Evolutionary conservation across 129 eudicot genomes (phyloP), one percentile per base, ranked within the genome.

Genomic region (Tagetes erecta): DNA sequence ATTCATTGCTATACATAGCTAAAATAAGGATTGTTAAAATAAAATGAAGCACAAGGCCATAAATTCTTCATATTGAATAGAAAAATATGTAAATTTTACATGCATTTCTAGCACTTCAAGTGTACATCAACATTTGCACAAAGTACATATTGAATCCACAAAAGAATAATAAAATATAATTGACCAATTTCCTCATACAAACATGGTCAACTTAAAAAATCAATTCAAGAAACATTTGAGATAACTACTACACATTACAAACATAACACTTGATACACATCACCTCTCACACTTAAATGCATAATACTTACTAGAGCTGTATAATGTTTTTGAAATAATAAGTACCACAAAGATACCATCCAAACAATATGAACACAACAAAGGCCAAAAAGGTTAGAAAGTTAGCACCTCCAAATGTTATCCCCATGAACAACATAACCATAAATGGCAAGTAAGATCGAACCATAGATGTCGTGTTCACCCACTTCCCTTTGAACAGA

Each of bases 401-500:
- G n/a, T 78, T 79, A 31, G 73, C 80, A 76, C 94, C 97, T 75
- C 97, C 97, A 58, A 89, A 76, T 41, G 72, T 78, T 5, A 92
- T 70, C 13, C 96, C 93, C 66, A 85, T 38, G 44, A 76, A 82
- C 67, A 80, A 78, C 45, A 84, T 89, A 4, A 92, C 34, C 55
- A 82, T 51, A 63, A 87, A 89, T 3, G 97, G 92, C 67, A 89
- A 34, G 66, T 82, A 83, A 36, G 97, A 85, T 41, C 74, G 74
- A 35, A 82, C 66, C 76, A 87, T 67, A 7, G 97, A 74, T 60
- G 79, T 75, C 79, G 78, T 85, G 74, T 79, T 76, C 31, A 92
- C 96, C 90, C 92, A 89, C 31, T 73, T 66, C 37, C 96, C 97
- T 78, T 89, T 92, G 56, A 92, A 70, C 70, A 92, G 68, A 12